A percentile compares a stretch with the other conserved stretches of the same genome.
phyloP scores from a whole-genome alignment of 108 stramenopile genomes.

The Skeletonema menzelii region DNA sequence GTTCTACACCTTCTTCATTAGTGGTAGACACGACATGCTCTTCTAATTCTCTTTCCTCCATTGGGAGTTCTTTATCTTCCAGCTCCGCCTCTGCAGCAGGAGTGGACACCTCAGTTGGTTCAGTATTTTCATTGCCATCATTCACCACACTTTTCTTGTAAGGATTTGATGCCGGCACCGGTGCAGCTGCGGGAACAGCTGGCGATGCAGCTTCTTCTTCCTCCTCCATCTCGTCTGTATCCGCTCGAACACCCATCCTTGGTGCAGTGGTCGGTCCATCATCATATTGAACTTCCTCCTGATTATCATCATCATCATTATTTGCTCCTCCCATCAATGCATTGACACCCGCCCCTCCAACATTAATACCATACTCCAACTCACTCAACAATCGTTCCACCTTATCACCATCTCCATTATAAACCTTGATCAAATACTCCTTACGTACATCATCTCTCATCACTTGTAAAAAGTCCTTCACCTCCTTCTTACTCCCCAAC shows the following conservation, averaged over 20 bases:
- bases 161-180: conserved; percentile 26
- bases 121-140: conserved; percentile 39
- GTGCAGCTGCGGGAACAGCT: conserved; percentile 41
- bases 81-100: neutral
- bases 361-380: conserved; percentile 54
- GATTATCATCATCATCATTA: neutral
- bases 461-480: conserved; percentile 54
- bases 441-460: conserved; percentile 69
- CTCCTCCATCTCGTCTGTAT: conserved; percentile 40
- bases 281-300: neutral
- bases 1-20: neutral
- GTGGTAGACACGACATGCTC: neutral
- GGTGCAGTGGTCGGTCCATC: conserved; percentile 1
- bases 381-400: conserved; percentile 52
- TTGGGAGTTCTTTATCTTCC: conserved; percentile 3
- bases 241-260: conserved; percentile 37
- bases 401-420: conserved; percentile 57
- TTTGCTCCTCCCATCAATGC: conserved; percentile 3
- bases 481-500: conserved; percentile 51
- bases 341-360: neutral
- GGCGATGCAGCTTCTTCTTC: conserved; percentile 23
- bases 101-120: neutral
- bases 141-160: conserved; percentile 20
- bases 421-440: conserved; percentile 60
- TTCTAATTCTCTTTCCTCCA: neutral